Base-by-base conservation (phyloP, 345 rosid species). In the Stellera chamaejasme region DNA sequence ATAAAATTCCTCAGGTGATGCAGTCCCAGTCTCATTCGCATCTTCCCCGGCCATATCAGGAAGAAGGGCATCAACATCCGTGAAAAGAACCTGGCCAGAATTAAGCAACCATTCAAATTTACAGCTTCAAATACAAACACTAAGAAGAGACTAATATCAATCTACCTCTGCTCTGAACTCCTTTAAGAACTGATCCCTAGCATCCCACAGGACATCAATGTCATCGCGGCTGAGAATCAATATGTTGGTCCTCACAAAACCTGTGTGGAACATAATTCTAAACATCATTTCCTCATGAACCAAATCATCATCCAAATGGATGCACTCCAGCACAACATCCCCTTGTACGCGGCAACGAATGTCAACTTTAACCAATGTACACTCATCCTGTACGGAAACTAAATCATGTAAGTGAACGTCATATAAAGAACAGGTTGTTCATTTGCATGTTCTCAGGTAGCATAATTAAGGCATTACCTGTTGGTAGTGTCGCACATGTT, bases 111-210 rank as follows among this genome's bases (percentile, higher is more conserved):
- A 81, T 79, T 87, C 83, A 89, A 84, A 75, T 71, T 80, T 62
- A 70, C 69, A 79, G 69, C 72, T 71, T 75, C 69, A 62, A 43
- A 52, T 59, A 64, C 59, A 4, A 11, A n/a, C 53, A 65, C 43
- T 45, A 15, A 67, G 23, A 51, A 52, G 75, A 68, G 50, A 66
- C 73, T 49, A 59, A 61, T 53, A 72, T 46, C 41, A 61, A 68
- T 79, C 67, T 79, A 89, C 99, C 99, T 93, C 97, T 53, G 92
- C 97, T 66, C 69, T 89, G 45, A 93, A 89, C 13, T 89, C 99
- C 78, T 71, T 85, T 0, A 90, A 70, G 60, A 81, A 70, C 60
- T 62, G 88, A 57, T 89, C 96, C 82, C 76, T 89, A 59, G 80
- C 77, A 73, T 89, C 96, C 97, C 99, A 93, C 62, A 82, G 66